phyloP scores from a whole-genome alignment of 2,329 filamentous ascomycete genomes.

The Exophiala calicioides region DNA sequence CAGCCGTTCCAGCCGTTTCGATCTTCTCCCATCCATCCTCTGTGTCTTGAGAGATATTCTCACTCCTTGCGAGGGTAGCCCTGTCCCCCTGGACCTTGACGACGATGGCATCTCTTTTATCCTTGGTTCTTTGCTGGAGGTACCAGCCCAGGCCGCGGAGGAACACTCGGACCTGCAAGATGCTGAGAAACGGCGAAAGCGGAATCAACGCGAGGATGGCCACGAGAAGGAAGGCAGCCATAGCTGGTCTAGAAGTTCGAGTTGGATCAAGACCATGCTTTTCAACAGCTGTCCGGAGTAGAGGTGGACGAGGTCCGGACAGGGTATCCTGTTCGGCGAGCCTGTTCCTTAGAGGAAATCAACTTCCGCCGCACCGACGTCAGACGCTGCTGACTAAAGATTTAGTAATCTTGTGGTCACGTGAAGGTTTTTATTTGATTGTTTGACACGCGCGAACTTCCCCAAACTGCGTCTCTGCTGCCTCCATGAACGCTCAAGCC shows the following conservation, averaged over 20 bases:
- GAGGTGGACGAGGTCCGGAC: not conserved
- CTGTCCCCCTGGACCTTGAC: conserved; percentile 19
- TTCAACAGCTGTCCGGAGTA: conserved; percentile 9
- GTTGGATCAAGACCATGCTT: conserved; percentile 19
- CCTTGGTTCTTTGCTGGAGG: conserved; percentile 21
- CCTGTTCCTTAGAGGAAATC: too few species aligned
- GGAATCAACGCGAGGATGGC: conserved; percentile 21
- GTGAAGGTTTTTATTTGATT: too few species aligned
- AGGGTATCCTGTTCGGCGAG: too few species aligned
- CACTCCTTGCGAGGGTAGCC: conserved; percentile 40
- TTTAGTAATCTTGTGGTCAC: too few species aligned
- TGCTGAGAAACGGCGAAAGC: conserved; percentile 20
- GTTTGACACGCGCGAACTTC: too few species aligned
- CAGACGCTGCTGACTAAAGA: too few species aligned
- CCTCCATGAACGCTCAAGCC: too few species aligned
- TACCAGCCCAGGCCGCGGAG: conserved; percentile 20
- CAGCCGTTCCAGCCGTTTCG: conserved; percentile 51
- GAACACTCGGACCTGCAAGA: conserved; percentile 16
- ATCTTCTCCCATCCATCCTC: conserved; percentile 71
- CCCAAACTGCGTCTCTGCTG: too few species aligned
- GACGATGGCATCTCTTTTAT: conserved; percentile 26
- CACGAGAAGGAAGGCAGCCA: conserved; percentile 23
- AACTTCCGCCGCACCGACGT: too few species aligned
- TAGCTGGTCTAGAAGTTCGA: conserved; percentile 11
- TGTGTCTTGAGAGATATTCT: conserved; percentile 27